Percentiles rank a stretch among this genome's conserved stretches.
Evolutionary conservation across 352 stramenopile genomes (phyloP).

Genomic region (Lagenidium giganteum): DNA sequence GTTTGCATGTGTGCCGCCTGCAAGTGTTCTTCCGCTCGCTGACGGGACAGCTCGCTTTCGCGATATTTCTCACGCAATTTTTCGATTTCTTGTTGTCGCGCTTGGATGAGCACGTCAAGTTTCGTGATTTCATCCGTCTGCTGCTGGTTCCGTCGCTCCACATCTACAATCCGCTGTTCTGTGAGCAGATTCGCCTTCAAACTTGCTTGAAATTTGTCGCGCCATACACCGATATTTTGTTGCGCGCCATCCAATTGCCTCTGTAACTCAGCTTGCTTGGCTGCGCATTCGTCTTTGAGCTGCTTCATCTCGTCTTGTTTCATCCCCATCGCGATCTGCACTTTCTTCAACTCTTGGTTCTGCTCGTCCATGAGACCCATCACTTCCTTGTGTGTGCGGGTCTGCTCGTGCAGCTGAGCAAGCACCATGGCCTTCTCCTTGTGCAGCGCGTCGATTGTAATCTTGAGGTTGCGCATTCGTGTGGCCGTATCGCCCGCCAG

Average conservation of each 20-base stretch:
- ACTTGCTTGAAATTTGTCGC: conserved; percentile 46
- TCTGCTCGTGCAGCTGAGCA: conserved; percentile 52
- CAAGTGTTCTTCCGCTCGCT: conserved; percentile 24
- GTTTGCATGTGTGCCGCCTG: conserved; percentile 18
- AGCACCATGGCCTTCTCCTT: conserved; percentile 58
- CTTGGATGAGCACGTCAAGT: conserved; percentile 46
- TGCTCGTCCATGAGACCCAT: conserved; percentile 40
- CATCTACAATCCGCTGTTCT: conserved; percentile 30
- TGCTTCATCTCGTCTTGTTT: conserved; percentile 42
- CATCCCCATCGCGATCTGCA: conserved; percentile 30
- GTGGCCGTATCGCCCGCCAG: conserved; percentile 2
- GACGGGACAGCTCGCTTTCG: conserved; percentile 37
- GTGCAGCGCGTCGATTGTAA: conserved; percentile 43
- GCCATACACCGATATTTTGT: conserved; percentile 29
- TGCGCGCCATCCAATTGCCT: conserved; percentile 39
- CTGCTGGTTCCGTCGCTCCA: conserved; percentile 35
- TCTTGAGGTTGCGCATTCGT: conserved; percentile 39
- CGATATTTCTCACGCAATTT: conserved; percentile 37
- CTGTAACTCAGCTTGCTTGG: conserved; percentile 20
- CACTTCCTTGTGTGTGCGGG: conserved; percentile 39
- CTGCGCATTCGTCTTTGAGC: conserved; percentile 28
- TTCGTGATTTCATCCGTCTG: conserved; percentile 57
- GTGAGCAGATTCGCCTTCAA: conserved; percentile 25
- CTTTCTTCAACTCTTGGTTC: conserved; percentile 46
- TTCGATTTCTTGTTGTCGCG: conserved; percentile 46